Evolutionary conservation across 768 basidiomycete genomes (phyloP), one percentile per base, ranked within the genome.

Genomic region (Lyophyllum atratum): DNA sequence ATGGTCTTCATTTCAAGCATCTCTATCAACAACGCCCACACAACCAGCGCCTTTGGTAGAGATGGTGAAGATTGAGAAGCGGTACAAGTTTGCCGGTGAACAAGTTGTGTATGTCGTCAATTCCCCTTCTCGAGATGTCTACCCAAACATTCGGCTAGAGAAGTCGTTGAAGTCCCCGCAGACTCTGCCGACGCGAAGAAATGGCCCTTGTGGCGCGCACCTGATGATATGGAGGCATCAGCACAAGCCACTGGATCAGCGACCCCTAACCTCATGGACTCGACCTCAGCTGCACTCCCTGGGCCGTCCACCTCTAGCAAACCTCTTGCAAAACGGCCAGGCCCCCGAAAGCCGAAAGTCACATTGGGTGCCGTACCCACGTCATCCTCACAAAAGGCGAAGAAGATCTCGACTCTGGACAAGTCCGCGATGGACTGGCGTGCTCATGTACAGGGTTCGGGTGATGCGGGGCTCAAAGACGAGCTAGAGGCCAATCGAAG

Each of bases 381-480:
- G 12, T 59, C 71, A 34, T 64, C 75, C 8, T 58, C 76, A 0
- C 74, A 71, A 12, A 91, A 87, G 65, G 76, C 85, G 1, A 91
- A 89, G 68, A 93, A 90, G 71, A 77, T 95, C 8, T 85, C 89
- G 22, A 93, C 91, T 24, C 77, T 95, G 14, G 91, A 93, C 59
- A 94, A 93, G 69, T 92, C 90, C 0, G 85, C 88, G 12, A 85
- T 95, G 82, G 93, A 95, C 67, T 95, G 93, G 93, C 79, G 80
- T 26, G 71, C 83, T 0, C 91, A 93, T 62, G 70, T 92, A 14
- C 70, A 78, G 19, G 59, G 78, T 0, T 71, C 80, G 49, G 64
- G 70, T 24, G 65, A 68, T 19, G 55, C 75, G 0, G 80, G 75
- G 3, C 65, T 87, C 9, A 80, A 83, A 58, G 86, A 92, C 61